A percentile compares a stretch with the other conserved stretches of the same genome.
phyloP scores from a whole-genome alignment of 169 alveolate genomes.

The Cryptosporidium tyzzeri region DNA sequence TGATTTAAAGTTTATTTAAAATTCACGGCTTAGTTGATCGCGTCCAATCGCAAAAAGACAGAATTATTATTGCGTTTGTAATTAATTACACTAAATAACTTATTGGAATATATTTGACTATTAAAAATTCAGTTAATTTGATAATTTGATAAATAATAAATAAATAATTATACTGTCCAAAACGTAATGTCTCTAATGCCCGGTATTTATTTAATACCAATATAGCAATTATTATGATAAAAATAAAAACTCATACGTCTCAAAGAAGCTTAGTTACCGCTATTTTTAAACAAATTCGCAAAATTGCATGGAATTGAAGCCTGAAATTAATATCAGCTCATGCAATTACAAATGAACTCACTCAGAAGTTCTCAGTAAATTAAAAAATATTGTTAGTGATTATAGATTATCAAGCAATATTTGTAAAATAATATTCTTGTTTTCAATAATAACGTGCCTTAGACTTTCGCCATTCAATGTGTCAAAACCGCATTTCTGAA shows the following conservation, averaged over 20 bases:
- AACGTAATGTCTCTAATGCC: background rate
- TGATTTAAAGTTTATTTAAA: background rate
- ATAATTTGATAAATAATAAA: too few relatives aligned
- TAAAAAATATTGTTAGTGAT: background rate
- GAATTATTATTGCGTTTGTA: background rate
- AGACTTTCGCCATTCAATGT: background rate
- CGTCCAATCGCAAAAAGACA: slow-evolving; percentile 5
- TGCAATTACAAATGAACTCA: background rate
- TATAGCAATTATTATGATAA: background rate
- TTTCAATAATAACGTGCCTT: background rate
- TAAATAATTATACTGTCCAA: too few relatives aligned
- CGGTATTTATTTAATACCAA: background rate
- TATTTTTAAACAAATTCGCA: background rate
- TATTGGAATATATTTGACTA: background rate
- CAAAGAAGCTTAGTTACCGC: slow-evolving; percentile 3
- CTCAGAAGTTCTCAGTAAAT: background rate
- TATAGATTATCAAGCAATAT: background rate
- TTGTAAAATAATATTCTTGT: background rate
- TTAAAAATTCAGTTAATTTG: too few relatives aligned
- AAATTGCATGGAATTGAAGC: slow-evolving; percentile 10
- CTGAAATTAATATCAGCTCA: background rate
- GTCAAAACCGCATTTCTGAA: background rate
- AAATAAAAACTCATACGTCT: background rate
- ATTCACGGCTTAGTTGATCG: background rate
- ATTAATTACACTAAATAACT: background rate